Conservation (phyloP, 164 flowering plant genomes). For the Malania oleifera region DNA sequence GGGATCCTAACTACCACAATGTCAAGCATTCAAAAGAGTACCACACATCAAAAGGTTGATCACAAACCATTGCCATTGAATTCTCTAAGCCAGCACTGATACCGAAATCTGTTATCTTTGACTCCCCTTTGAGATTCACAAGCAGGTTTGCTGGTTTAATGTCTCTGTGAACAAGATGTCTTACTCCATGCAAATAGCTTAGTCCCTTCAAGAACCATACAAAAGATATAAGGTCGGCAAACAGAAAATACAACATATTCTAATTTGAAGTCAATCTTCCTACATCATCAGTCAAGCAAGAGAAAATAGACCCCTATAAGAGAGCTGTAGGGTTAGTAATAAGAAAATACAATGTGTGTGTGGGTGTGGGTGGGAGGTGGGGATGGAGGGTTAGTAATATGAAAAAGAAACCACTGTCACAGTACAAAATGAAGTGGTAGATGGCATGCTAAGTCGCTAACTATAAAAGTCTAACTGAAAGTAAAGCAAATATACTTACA, state of each 20-base stretch:
- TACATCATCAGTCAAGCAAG: too few relatives aligned
- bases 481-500: constrained; percentile 30
- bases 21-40: neutral
- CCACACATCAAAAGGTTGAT: neutral
- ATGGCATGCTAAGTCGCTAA: neutral
- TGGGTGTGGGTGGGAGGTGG: too few relatives aligned
- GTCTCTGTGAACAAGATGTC: constrained; percentile 95
- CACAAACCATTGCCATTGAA: constrained; percentile 90
- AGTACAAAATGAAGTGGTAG: constrained; percentile 6
- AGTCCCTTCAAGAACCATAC: constrained; percentile 50
- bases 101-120: constrained; percentile 98
- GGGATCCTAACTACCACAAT: neutral
- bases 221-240: neutral
- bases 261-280: neutral
- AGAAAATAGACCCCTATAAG: too few relatives aligned
- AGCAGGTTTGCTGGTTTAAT: constrained; percentile 99
- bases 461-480: constrained; percentile 2
- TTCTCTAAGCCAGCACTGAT: constrained; percentile 98
- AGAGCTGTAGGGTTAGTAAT: too few relatives aligned
- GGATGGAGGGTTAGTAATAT: too few relatives aligned
- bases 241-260: neutral
- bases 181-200: constrained; percentile 90
- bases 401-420: too few relatives aligned
- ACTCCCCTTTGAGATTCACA: constrained; percentile 92
- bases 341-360: too few relatives aligned